A percentile compares a stretch with the other conserved stretches of the same genome.
phyloP scores from a whole-genome alignment of 2,329 filamentous ascomycete genomes.

The Cordyceps tenuipes region DNA sequence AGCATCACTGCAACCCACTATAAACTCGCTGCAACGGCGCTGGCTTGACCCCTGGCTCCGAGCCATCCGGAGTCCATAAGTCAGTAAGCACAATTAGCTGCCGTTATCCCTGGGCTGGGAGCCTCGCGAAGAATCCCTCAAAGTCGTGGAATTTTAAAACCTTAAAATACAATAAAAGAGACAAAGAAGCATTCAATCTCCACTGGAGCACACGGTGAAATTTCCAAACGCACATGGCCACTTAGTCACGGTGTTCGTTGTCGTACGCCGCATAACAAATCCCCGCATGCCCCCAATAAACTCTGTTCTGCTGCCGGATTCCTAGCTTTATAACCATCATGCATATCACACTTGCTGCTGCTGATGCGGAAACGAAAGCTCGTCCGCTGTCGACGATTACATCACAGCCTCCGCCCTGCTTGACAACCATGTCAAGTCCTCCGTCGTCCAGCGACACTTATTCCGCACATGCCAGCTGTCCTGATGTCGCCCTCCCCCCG shows the following conservation, averaged over 20 bases:
- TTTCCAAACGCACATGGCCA: background rate
- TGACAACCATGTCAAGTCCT: background rate
- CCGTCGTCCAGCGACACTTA: background rate
- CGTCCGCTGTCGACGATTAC: background rate
- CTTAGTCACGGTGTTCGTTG: background rate
- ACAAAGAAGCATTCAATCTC: background rate
- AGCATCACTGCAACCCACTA: background rate
- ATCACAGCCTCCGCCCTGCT: background rate
- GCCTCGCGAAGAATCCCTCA: background rate
- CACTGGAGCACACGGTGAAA: background rate
- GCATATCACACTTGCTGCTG: background rate
- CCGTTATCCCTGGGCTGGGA: background rate
- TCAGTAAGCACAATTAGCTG: background rate
- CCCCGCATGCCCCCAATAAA: background rate
- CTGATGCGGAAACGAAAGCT: background rate
- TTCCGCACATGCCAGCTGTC: background rate
- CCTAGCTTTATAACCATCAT: background rate
- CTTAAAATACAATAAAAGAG: background rate
- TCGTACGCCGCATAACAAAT: background rate
- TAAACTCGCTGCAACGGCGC: background rate
- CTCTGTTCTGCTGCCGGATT: background rate
- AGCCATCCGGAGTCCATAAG: background rate
- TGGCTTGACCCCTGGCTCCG: background rate
- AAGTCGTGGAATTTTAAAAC: no score
- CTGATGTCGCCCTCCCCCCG: background rate